Evolutionary conservation across 2,329 filamentous ascomycete species (phyloP).

Genomic region (Bimuria novae-zelandiae): DNA sequence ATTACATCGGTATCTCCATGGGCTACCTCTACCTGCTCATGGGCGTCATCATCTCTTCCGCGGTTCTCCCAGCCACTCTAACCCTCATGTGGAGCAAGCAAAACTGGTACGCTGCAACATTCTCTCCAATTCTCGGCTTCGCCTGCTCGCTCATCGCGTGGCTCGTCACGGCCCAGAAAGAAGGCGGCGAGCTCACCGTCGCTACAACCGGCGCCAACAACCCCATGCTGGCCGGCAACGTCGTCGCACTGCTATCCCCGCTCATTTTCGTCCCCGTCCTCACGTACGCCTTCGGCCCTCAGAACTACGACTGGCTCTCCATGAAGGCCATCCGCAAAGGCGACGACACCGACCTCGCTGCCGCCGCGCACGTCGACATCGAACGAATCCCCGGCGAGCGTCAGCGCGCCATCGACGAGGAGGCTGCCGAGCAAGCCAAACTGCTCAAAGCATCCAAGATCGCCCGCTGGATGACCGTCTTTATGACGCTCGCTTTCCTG

Average conservation of each 20-base stretch:
- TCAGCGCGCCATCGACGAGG: slow-evolving; percentile 33
- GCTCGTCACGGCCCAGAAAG: slow-evolving; percentile 74
- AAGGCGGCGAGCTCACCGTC: slow-evolving; percentile 72
- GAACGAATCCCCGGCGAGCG: slow-evolving; percentile 64
- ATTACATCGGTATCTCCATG: slow-evolving; percentile 72
- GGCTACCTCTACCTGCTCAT: slow-evolving; percentile 88
- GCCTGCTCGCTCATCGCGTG: slow-evolving; percentile 72
- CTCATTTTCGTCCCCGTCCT: slow-evolving; percentile 74
- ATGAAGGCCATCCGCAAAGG: slow-evolving; percentile 80
- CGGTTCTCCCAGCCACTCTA: slow-evolving; percentile 80
- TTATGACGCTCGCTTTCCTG: slow-evolving; percentile 71
- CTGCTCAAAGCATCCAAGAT: slow-evolving; percentile 54
- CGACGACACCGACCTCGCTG: slow-evolving; percentile 75
- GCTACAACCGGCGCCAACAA: slow-evolving; percentile 76
- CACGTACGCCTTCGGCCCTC: slow-evolving; percentile 69
- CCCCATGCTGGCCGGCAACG: slow-evolving; percentile 87
- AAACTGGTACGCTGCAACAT: slow-evolving; percentile 73
- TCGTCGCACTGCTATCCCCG: slow-evolving; percentile 78
- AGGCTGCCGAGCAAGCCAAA: slow-evolving; percentile 51
- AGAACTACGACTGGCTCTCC: slow-evolving; percentile 83
- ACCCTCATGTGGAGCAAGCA: slow-evolving; percentile 82
- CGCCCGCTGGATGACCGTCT: slow-evolving; percentile 62
- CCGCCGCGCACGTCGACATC: slow-evolving; percentile 66
- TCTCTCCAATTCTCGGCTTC: slow-evolving; percentile 72
- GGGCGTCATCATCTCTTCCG: slow-evolving; percentile 87